Conservation (phyloP, 352 stramenopile genomes). For the Pythium vanterpoolii region DNA sequence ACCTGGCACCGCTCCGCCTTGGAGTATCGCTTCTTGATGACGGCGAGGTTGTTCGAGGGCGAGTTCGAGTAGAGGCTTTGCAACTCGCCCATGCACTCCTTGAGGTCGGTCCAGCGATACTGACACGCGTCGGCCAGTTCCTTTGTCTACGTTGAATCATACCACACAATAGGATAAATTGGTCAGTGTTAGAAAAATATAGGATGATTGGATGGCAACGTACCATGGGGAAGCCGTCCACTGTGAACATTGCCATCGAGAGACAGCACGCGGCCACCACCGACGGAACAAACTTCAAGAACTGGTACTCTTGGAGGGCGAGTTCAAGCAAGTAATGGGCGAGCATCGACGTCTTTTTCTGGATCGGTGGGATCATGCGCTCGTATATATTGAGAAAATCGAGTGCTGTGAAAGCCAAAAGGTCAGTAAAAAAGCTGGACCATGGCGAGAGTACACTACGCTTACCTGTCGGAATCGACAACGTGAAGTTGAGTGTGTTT, state of each 20-base stretch:
- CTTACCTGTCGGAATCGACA: slow-evolving; percentile 85
- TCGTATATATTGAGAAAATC: slow-evolving; percentile 91
- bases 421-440: not conserved
- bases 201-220: too few species aligned
- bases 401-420: slow-evolving; percentile 39
- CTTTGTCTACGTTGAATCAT: slow-evolving; percentile 43
- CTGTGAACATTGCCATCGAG: slow-evolving; percentile 83
- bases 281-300: slow-evolving; percentile 82
- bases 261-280: slow-evolving; percentile 82
- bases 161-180: not conserved
- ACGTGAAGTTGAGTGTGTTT: slow-evolving; percentile 90
- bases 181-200: slow-evolving; percentile 2
- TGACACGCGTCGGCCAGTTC: slow-evolving; percentile 77
- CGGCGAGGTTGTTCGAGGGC: slow-evolving; percentile 75
- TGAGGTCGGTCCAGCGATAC: slow-evolving; percentile 74
- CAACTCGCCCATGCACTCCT: slow-evolving; percentile 81
- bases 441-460: not conserved
- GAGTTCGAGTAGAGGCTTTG: slow-evolving; percentile 80
- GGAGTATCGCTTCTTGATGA: slow-evolving; percentile 89
- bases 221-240: slow-evolving; percentile 82
- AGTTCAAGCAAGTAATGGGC: slow-evolving; percentile 88
- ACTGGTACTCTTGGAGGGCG: slow-evolving; percentile 86
- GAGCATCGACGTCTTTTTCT: slow-evolving; percentile 84
- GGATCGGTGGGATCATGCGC: slow-evolving; percentile 79
- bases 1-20: slow-evolving; percentile 82